phyloP scores from a whole-genome alignment of 768 basidiomycete species.

The Panaeolus cyanescens region DNA sequence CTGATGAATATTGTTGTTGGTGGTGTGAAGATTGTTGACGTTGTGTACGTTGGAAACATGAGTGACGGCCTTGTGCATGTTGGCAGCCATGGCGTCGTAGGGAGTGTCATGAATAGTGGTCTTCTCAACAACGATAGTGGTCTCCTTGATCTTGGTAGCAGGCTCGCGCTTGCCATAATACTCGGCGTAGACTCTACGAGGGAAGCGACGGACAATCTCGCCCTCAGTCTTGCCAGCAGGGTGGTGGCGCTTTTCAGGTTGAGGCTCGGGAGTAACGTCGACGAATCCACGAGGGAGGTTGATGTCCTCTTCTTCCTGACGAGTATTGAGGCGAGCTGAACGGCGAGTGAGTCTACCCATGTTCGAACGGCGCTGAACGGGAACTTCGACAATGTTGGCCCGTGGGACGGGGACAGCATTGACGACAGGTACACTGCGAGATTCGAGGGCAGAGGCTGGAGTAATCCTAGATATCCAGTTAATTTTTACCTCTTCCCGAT shows the following conservation, averaged over 20 bases:
- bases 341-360: conserved; percentile 22
- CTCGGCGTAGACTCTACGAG: conserved; percentile 27
- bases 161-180: conserved; percentile 32
- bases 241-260: neutral
- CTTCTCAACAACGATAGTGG: conserved; percentile 16
- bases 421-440: no score
- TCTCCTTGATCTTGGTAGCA: conserved; percentile 23
- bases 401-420: conserved; percentile 21
- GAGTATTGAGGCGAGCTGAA: conserved; percentile 25
- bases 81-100: conserved; percentile 18
- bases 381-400: conserved; percentile 29
- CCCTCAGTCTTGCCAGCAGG: conserved; percentile 6
- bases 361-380: conserved; percentile 17
- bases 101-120: conserved; percentile 22
- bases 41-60: neutral
- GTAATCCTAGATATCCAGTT: conserved; percentile 20
- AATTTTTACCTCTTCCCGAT: no score
- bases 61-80: neutral
- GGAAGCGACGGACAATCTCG: conserved; percentile 21
- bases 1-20: neutral
- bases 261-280: conserved; percentile 1
- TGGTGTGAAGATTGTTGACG: neutral
- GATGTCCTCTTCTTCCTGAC: conserved; percentile 18
- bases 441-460: conserved; percentile 23
- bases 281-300: conserved; percentile 10